Conservation (phyloP, 2,329 filamentous ascomycete species). For the Emmonsia crescens region DNA sequence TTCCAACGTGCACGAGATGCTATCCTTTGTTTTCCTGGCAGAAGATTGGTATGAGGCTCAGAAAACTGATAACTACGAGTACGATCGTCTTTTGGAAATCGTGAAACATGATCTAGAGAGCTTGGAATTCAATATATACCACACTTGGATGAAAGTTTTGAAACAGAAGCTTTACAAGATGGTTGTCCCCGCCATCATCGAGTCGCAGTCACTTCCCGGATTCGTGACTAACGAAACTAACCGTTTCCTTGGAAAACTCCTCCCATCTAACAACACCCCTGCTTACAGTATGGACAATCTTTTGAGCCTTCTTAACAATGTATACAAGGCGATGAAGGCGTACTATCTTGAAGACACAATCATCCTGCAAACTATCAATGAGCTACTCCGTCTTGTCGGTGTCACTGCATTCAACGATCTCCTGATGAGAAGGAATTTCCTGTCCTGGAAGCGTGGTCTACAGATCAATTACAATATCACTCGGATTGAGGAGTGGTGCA, state of each 20-base stretch:
- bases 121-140: constrained; percentile 99
- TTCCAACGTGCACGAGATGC: constrained; percentile 98
- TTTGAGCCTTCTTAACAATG: constrained; percentile 87
- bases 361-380: constrained; percentile 88
- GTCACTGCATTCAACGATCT: constrained; percentile 98
- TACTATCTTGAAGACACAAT: constrained; percentile 96
- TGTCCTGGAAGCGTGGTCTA: constrained; percentile 97
- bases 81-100: constrained; percentile 92
- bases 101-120: constrained; percentile 98
- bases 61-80: constrained; percentile 98
- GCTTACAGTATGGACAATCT: constrained; percentile 99
- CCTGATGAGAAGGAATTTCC: constrained; percentile 94
- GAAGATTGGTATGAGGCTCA: constrained; percentile 99
- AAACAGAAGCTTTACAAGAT: constrained; percentile 99
- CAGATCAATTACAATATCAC: constrained; percentile 99
- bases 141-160: constrained; percentile 99
- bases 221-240: constrained; percentile 99
- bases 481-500: constrained; percentile 98
- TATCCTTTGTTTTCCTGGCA: constrained; percentile 96
- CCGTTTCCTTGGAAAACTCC: constrained; percentile 91
- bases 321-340: constrained; percentile 97
- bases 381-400: constrained; percentile 82
- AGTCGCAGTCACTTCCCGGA: constrained; percentile 93
- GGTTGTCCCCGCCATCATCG: constrained; percentile 98
- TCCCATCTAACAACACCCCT: constrained; percentile 78